Evolutionary conservation across 768 basidiomycete species (phyloP), one percentile per base, ranked within the genome.

Genomic region (Naematelia encephala): DNA sequence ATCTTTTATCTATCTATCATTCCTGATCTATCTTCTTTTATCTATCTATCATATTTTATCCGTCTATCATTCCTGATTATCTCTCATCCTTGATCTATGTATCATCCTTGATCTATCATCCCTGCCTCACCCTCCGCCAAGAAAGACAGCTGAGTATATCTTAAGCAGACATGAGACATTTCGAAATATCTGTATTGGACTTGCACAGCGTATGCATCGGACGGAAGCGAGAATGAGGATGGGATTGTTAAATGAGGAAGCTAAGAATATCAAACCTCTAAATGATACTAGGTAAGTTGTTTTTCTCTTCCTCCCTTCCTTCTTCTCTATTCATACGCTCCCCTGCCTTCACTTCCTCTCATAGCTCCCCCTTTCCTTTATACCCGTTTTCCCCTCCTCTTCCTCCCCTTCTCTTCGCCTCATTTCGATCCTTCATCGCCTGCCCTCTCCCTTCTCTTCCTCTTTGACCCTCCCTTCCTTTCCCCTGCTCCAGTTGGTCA

Each of bases 161-260:
- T n/a, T 16, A 1, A 28, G 16, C 48, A 75, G 75, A 56, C 76
- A 77, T 56, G 74, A 75, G 30, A 61, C 66, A 12, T 77, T 77
- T 53, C 58, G 67, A 46, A 69, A 70, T 45, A 56, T 77, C 30
- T 77, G 76, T 49, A 77, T 77, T 21, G 68, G 70, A 16, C 54
- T 75, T n/a, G 76, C 76, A 3, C 75, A 77, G 67, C 59, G 69
- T 5, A 74, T 72, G 72, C 76, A 77, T 54, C 57, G 74, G 21
- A 68, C 68, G 16, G 76, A 77, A 69, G 70, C 76, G 10, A 58
- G 72, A 42, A 66, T 77, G 66, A 58, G 76, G 2, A 62, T 71
- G 58, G 72, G 73, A 1, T 42, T 75, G 21, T 51, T 74, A n/a
- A 75, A 75, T 51, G 68, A 61, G n/a, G 66, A 69, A 39, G 60